A percentile compares a stretch with the other conserved stretches of the same genome.
Conservation (phyloP, 805 yeast species). For the Yamadazyma kitorensis region DNA sequence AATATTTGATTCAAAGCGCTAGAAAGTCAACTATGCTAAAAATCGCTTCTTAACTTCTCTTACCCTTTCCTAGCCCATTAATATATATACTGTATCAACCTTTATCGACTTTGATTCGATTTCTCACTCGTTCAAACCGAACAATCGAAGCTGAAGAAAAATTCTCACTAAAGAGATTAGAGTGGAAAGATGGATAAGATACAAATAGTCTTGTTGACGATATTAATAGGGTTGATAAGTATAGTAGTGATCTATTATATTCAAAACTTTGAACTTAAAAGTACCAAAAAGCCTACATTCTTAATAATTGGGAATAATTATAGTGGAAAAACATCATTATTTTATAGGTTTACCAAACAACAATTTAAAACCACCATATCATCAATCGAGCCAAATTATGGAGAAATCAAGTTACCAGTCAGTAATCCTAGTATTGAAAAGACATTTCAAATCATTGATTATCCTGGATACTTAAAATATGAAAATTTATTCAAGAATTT, state of each 20-base stretch:
- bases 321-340: conserved; percentile 67
- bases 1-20: conserved; percentile 78
- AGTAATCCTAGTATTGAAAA: conserved; percentile 33
- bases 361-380: conserved; percentile 28
- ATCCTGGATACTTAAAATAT: conserved; percentile 86
- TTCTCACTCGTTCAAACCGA: too few relatives aligned
- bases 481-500: conserved; percentile 53
- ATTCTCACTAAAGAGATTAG: too few relatives aligned
- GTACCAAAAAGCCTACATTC: conserved; percentile 46
- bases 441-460: conserved; percentile 59
- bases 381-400: conserved; percentile 36
- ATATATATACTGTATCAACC: too few relatives aligned
- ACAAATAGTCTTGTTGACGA: conserved; percentile 21
- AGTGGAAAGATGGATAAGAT: conserved; percentile 31
- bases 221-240: conserved; percentile 25
- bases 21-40: conserved; percentile 46
- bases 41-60: too few relatives aligned
- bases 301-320: conserved; percentile 63
- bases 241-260: conserved; percentile 21
- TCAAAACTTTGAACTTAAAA: conserved; percentile 19
- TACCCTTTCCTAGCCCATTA: too few relatives aligned
- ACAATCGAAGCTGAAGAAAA: too few relatives aligned
- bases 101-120: too few relatives aligned
- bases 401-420: conserved; percentile 30
- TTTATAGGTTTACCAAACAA: conserved; percentile 23